These are phyloP conservation scores for Monosporozyma unispora DNA, from an alignment of 805 yeast genomes.

Conservation along the genomic window DNA sequence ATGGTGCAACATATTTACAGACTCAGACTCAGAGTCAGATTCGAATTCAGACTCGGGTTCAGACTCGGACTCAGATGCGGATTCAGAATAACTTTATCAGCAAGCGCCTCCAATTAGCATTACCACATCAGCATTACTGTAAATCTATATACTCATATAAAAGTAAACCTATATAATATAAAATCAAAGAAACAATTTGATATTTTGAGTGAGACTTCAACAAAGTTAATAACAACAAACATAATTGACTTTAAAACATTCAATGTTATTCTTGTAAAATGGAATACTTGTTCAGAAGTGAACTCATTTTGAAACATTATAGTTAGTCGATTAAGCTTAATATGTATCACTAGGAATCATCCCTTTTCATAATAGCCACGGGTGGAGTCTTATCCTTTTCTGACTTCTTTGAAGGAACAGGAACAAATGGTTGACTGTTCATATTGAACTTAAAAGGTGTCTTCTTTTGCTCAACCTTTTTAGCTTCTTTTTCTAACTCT, in stretches of 20 bases:
- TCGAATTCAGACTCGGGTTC: slow-evolving; percentile 5
- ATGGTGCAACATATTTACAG: slow-evolving; percentile 22
- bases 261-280: too few relatives aligned
- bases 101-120: not conserved
- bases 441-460: not conserved
- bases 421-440: slow-evolving; percentile 2
- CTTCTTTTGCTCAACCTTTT: not conserved
- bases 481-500: slow-evolving; percentile 6
- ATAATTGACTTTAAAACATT: too few relatives aligned
- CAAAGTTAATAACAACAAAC: too few relatives aligned
- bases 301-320: too few relatives aligned
- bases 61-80: not conserved
- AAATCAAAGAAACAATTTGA: not conserved
- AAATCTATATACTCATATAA: not conserved
- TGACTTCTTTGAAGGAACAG: not conserved
- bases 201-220: not conserved
- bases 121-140: not conserved
- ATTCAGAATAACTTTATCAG: not conserved
- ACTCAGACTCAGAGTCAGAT: slow-evolving; percentile 19
- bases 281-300: too few relatives aligned
- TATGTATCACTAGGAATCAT: not conserved
- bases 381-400: not conserved
- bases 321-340: too few relatives aligned
- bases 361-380: not conserved
- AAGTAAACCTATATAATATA: not conserved